Conservation (phyloP, 805 yeast genomes). For the Wickerhamiella australiensis region DNA sequence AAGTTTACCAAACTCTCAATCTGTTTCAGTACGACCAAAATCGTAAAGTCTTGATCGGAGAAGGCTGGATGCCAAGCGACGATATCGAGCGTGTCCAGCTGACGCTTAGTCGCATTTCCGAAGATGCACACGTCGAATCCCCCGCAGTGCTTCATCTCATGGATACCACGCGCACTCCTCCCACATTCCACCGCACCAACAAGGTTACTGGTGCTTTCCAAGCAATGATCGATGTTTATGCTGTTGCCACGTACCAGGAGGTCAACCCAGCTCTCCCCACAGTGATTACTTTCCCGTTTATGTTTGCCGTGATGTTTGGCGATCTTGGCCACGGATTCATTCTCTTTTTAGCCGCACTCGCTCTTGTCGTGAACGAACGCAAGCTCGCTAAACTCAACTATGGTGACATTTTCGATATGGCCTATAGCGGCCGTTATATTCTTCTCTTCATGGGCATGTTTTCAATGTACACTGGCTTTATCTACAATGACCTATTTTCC, state of each 20-base stretch:
- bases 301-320: constrained; percentile 99
- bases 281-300: constrained; percentile 88
- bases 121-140: constrained; percentile 33
- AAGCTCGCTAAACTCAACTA: constrained; percentile 55
- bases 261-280: constrained; percentile 95
- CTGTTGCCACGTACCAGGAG: constrained; percentile 84
- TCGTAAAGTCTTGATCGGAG: constrained; percentile 81
- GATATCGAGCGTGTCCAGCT: constrained; percentile 56
- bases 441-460: constrained; percentile 84
- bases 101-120: constrained; percentile 54
- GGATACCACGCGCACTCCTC: constrained; percentile 75
- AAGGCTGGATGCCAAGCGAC: constrained; percentile 90
- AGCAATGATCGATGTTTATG: constrained; percentile 88
- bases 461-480: constrained; percentile 88
- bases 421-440: constrained; percentile 83
- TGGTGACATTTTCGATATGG: constrained; percentile 96
- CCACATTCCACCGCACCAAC: constrained; percentile 89
- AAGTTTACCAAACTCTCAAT: constrained; percentile 67
- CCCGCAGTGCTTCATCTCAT: constrained; percentile 44
- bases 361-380: constrained; percentile 62
- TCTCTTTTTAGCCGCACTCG: constrained; percentile 58
- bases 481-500: constrained; percentile 90
- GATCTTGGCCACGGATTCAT: constrained; percentile 93
- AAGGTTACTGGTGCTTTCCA: constrained; percentile 92
- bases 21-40: constrained; percentile 66